Evolutionary conservation across 768 basidiomycete genomes (phyloP).

Genomic region (Pleurotus giganteus): DNA sequence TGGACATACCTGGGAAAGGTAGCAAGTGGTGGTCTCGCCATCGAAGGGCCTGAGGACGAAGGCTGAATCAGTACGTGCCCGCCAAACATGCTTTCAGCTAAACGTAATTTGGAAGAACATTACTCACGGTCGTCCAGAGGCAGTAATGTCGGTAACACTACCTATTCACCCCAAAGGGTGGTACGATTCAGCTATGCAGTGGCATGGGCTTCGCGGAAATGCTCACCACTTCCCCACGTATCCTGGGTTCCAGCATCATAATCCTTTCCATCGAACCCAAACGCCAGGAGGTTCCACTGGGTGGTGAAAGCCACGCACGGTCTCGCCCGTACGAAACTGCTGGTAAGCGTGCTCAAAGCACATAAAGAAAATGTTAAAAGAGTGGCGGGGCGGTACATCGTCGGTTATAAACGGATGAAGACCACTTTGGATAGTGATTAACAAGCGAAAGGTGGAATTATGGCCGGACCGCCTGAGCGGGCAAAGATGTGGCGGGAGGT

Average conservation of each 20-base stretch:
- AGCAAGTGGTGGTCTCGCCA: slow-evolving; percentile 63
- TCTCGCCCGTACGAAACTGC: slow-evolving; percentile 9
- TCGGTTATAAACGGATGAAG: neutral
- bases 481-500: neutral
- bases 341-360: slow-evolving; percentile 4
- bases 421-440: slow-evolving; percentile 5
- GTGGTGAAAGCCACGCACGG: slow-evolving; percentile 77
- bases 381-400: slow-evolving; percentile 10
- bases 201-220: slow-evolving; percentile 9
- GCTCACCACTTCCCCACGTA: slow-evolving; percentile 61
- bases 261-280: slow-evolving; percentile 82
- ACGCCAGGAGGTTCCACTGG: slow-evolving; percentile 81
- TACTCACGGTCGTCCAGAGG: slow-evolving; percentile 74
- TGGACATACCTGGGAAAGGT: slow-evolving; percentile 58
- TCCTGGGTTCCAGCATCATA: slow-evolving; percentile 74
- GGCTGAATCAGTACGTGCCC: slow-evolving; percentile 4
- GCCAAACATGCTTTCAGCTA: too few species aligned
- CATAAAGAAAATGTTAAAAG: slow-evolving; percentile 8
- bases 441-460: neutral
- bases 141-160: slow-evolving; percentile 64
- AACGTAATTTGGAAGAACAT: too few species aligned
- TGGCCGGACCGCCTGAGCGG: neutral
- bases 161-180: slow-evolving; percentile 32
- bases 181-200: slow-evolving; percentile 4
- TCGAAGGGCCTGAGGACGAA: slow-evolving; percentile 55